Evolutionary conservation across 768 basidiomycete species (phyloP).

Genomic region (Rhizopogon sp.): DNA sequence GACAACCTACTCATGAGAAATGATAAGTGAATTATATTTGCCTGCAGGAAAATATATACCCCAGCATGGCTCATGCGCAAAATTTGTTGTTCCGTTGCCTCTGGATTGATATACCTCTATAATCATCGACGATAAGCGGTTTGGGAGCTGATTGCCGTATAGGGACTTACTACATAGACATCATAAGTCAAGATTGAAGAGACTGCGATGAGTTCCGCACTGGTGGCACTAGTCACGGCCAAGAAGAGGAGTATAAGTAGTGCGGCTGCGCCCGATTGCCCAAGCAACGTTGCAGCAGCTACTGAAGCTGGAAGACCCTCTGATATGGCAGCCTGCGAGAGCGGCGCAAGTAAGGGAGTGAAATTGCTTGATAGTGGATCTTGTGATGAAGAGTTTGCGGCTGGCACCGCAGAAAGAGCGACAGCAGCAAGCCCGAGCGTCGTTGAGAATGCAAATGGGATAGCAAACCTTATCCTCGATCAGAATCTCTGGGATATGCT

Average conservation of each 20-base stretch:
- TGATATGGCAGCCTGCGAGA: slow-evolving; percentile 63
- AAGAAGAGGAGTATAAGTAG: slow-evolving; percentile 81
- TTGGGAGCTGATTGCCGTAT: neutral
- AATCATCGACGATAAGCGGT: neutral
- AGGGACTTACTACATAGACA: slow-evolving; percentile 58
- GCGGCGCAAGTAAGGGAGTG: slow-evolving; percentile 35
- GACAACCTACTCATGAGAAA: slow-evolving; percentile 40
- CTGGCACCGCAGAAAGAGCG: slow-evolving; percentile 53
- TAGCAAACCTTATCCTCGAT: slow-evolving; percentile 55
- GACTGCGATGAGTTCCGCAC: slow-evolving; percentile 90
- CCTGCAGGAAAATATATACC: slow-evolving; percentile 30
- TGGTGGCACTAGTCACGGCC: slow-evolving; percentile 81
- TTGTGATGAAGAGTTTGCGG: slow-evolving; percentile 19
- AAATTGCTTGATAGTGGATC: slow-evolving; percentile 46
- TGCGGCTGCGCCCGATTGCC: slow-evolving; percentile 73
- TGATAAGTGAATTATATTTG: neutral
- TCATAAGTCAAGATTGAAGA: slow-evolving; percentile 83
- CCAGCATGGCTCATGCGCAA: slow-evolving; percentile 63
- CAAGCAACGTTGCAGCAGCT: slow-evolving; percentile 77
- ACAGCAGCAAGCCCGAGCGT: slow-evolving; percentile 86
- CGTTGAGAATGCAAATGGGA: slow-evolving; percentile 83
- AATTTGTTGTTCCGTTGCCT: slow-evolving; percentile 71
- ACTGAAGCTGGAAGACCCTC: slow-evolving; percentile 87
- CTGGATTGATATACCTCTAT: slow-evolving; percentile 75
- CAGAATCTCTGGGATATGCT: neutral